Conservation (phyloP, 2,329 filamentous ascomycete genomes). For the Exophiala sp. region DNA sequence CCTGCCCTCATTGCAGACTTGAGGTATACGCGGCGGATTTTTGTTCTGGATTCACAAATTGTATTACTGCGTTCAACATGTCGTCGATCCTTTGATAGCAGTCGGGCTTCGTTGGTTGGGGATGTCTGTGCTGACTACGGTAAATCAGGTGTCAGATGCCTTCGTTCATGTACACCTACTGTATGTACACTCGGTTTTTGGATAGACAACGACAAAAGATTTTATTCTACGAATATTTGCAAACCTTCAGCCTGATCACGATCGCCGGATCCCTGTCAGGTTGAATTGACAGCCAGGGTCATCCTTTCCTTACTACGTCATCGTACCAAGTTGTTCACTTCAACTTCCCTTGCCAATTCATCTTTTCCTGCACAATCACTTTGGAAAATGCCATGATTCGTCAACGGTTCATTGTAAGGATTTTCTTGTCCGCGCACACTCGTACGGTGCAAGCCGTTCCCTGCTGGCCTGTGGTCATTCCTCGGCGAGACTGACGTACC, state of each 20-base stretch:
- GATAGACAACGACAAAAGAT: not conserved
- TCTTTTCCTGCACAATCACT: not conserved
- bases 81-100: too few relatives aligned
- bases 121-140: too few relatives aligned
- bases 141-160: too few relatives aligned
- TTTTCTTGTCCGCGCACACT: not conserved
- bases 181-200: not conserved
- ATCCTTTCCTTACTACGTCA: slow-evolving; percentile 9
- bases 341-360: not conserved
- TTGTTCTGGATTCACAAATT: too few relatives aligned
- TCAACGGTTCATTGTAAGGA: too few relatives aligned
- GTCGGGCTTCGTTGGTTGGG: too few relatives aligned
- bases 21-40: too few relatives aligned
- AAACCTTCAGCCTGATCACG: slow-evolving; percentile 4
- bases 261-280: slow-evolving; percentile 9
- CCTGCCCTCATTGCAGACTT: too few relatives aligned
- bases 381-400: not conserved
- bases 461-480: not conserved
- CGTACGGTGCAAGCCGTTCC: not conserved
- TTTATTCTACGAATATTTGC: not conserved
- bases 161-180: too few relatives aligned
- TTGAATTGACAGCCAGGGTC: not conserved
- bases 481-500: slow-evolving; percentile 10
- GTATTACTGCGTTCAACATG: too few relatives aligned
- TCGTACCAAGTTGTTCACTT: not conserved